Evolutionary conservation across 2,329 filamentous ascomycete genomes (phyloP).

Genomic region (Phoma sp.): DNA sequence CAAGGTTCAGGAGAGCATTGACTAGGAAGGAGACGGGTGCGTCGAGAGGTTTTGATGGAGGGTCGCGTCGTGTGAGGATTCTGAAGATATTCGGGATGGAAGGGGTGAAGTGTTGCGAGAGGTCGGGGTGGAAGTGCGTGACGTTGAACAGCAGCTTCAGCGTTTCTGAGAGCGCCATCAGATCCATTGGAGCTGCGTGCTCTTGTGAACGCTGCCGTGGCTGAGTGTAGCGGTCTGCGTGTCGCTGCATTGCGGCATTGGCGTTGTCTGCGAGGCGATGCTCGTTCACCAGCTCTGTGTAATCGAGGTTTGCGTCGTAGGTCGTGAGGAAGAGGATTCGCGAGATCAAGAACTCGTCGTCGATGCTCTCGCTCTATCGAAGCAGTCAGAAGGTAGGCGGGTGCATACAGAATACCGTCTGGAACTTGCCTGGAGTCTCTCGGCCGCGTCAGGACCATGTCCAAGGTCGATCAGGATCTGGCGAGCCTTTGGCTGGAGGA

Average conservation of each 20-base stretch:
- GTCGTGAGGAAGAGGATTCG: slow-evolving; percentile 81
- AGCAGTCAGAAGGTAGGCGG: slow-evolving; percentile 2
- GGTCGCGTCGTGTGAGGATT: slow-evolving; percentile 68
- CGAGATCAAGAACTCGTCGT: slow-evolving; percentile 86
- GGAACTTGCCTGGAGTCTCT: slow-evolving; percentile 64
- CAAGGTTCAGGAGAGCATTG: slow-evolving; percentile 81
- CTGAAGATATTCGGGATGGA: slow-evolving; percentile 73
- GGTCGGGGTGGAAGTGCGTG: slow-evolving; percentile 72
- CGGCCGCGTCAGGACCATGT: slow-evolving; percentile 70
- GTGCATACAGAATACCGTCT: background rate
- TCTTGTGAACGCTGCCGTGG: slow-evolving; percentile 31
- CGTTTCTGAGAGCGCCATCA: slow-evolving; percentile 82
- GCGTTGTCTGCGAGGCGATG: slow-evolving; percentile 72
- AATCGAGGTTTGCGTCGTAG: slow-evolving; percentile 74
- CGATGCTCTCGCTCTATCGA: slow-evolving; percentile 67
- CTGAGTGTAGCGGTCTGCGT: slow-evolving; percentile 59
- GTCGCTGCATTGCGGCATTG: slow-evolving; percentile 70
- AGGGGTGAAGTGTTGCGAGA: slow-evolving; percentile 66
- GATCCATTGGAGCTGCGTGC: slow-evolving; percentile 65
- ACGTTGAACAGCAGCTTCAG: slow-evolving; percentile 90
- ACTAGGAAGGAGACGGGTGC: slow-evolving; percentile 73
- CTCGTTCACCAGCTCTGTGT: slow-evolving; percentile 68
- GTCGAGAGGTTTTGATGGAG: slow-evolving; percentile 71
- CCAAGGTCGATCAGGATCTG: slow-evolving; percentile 76
- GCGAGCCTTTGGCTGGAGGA: slow-evolving; percentile 71